Percentiles rank a stretch among this genome's conserved stretches.
phyloP scores from a whole-genome alignment of 805 yeast species.

The Wickerhamiella domercqiae region DNA sequence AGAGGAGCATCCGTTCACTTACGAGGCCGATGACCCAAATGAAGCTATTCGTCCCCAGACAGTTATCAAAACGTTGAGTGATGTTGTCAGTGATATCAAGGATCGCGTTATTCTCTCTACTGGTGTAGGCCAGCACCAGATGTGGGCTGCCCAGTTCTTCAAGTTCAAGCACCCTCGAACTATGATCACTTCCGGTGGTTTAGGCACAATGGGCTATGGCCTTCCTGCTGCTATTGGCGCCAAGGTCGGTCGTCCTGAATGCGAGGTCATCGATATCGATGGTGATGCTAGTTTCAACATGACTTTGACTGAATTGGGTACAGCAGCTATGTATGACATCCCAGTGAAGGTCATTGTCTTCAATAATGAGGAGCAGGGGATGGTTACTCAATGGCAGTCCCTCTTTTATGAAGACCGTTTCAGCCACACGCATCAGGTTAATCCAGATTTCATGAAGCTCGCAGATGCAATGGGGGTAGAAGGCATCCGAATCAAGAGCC shows the following conservation, averaged over 20 bases:
- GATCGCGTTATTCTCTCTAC: slow-evolving; percentile 83
- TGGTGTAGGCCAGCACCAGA: slow-evolving; percentile 99
- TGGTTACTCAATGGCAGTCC: slow-evolving; percentile 99
- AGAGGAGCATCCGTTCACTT: slow-evolving; percentile 68
- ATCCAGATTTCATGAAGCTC: slow-evolving; percentile 84
- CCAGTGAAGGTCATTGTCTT: slow-evolving; percentile 81
- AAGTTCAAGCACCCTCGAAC: slow-evolving; percentile 87
- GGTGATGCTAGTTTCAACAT: slow-evolving; percentile 99
- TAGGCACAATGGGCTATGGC: slow-evolving; percentile 98
- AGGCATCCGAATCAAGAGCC: slow-evolving; percentile 59
- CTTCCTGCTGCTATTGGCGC: slow-evolving; percentile 98
- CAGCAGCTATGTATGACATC: slow-evolving; percentile 86
- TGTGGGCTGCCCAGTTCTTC: slow-evolving; percentile 99
- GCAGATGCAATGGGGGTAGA: slow-evolving; percentile 90
- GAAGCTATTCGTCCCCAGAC: slow-evolving; percentile 79
- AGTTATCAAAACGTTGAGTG: slow-evolving; percentile 60
- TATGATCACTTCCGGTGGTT: slow-evolving; percentile 95
- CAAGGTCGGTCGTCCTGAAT: slow-evolving; percentile 89
- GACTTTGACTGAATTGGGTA: slow-evolving; percentile 85
- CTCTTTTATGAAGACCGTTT: slow-evolving; percentile 92
- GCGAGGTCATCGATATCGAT: slow-evolving; percentile 88
- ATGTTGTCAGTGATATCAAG: slow-evolving; percentile 44
- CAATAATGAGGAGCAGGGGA: slow-evolving; percentile 98
- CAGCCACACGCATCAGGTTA: slow-evolving; percentile 92
- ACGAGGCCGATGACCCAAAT: slow-evolving; percentile 52